Conservation (phyloP, 2,329 filamentous ascomycete genomes). For the Ophiostoma ulmi region DNA sequence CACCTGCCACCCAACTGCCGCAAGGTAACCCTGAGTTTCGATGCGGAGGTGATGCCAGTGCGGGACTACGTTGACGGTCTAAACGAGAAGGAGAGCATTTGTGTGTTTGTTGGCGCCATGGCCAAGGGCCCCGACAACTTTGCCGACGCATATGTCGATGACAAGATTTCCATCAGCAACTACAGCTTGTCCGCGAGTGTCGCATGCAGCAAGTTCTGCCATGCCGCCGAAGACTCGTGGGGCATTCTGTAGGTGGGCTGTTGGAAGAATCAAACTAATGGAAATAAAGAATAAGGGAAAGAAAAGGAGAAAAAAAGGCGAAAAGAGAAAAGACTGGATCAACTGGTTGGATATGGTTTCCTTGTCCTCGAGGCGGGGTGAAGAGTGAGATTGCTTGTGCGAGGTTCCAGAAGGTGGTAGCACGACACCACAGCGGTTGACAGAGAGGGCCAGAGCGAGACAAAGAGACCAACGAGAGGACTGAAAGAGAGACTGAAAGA, state of each 20-base stretch:
- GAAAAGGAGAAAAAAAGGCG: background rate
- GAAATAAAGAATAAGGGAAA: background rate
- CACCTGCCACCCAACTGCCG: conserved; percentile 95
- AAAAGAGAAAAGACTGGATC: background rate
- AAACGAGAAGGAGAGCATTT: conserved; percentile 81
- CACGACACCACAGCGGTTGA: background rate
- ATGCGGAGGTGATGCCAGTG: conserved; percentile 79
- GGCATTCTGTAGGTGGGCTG: conserved; percentile 63
- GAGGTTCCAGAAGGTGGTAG: background rate
- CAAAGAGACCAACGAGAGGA: background rate
- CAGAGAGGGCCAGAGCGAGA: background rate
- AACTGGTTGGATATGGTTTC: background rate
- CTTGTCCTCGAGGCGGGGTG: background rate
- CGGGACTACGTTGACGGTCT: conserved; percentile 82
- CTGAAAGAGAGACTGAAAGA: background rate
- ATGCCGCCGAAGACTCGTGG: conserved; percentile 96
- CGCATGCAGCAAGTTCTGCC: conserved; percentile 98
- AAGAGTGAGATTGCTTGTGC: background rate
- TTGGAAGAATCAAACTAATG: background rate
- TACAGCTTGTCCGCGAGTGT: conserved; percentile 96
- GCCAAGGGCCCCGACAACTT: conserved; percentile 95
- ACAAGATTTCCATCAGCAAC: conserved; percentile 97
- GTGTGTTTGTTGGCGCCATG: conserved; percentile 97
- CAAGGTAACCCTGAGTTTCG: conserved; percentile 94
- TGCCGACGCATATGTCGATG: conserved; percentile 88